Evolutionary conservation across 495 filamentous ascomycete genomes (phyloP).

Genomic region (Penicillium lagena): DNA sequence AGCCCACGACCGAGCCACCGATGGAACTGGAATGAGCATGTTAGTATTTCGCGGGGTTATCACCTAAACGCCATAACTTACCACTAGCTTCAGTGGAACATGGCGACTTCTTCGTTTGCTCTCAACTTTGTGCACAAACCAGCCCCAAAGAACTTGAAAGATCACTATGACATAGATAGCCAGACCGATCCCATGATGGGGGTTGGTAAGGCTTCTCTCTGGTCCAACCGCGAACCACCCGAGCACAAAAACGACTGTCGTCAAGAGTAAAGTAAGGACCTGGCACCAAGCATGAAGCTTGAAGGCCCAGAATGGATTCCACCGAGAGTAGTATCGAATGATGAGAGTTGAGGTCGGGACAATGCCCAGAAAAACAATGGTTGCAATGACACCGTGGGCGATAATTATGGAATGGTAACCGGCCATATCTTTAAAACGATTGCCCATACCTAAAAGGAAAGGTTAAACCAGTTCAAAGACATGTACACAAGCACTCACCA

Average conservation of each 20-base stretch:
- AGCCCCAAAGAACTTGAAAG: slow-evolving; percentile 73
- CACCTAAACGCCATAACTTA: slow-evolving; percentile 30
- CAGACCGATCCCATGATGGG: slow-evolving; percentile 89
- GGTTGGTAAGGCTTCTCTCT: slow-evolving; percentile 75
- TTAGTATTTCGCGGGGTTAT: neutral
- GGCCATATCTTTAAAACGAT: slow-evolving; percentile 68
- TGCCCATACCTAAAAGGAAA: slow-evolving; percentile 69
- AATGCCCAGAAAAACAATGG: slow-evolving; percentile 81
- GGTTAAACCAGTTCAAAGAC: neutral
- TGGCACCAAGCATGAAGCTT: slow-evolving; percentile 82
- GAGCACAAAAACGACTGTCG: slow-evolving; percentile 22
- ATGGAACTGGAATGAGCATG: slow-evolving; percentile 48
- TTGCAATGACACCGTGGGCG: slow-evolving; percentile 78
- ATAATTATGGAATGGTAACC: slow-evolving; percentile 75
- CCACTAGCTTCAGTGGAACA: slow-evolving; percentile 64
- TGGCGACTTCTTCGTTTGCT: slow-evolving; percentile 50
- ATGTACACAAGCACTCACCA: slow-evolving; percentile 48
- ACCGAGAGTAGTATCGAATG: slow-evolving; percentile 64
- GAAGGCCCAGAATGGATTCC: slow-evolving; percentile 58
- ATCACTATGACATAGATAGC: slow-evolving; percentile 82
- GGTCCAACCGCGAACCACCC: slow-evolving; percentile 32
- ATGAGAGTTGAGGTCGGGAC: slow-evolving; percentile 73
- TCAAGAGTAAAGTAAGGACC: slow-evolving; percentile 52
- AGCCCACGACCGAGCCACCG: slow-evolving; percentile 78
- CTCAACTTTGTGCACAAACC: slow-evolving; percentile 57